A percentile compares a stretch with the other conserved stretches of the same genome.
Conservation (phyloP, 2,329 filamentous ascomycete genomes). For the Didymella sp. region DNA sequence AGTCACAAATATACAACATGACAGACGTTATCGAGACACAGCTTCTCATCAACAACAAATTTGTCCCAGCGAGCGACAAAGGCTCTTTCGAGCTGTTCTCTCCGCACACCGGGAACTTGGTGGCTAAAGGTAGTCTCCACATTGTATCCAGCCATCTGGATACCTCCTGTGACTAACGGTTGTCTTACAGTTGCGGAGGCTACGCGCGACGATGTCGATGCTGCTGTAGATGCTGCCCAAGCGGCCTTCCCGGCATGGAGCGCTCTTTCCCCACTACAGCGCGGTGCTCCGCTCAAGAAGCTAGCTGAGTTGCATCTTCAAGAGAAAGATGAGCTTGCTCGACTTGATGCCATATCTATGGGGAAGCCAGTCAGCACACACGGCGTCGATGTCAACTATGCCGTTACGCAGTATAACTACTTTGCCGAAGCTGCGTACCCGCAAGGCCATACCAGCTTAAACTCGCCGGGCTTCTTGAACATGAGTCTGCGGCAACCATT, state of each 20-base stretch:
- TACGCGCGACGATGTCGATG: conserved; percentile 34
- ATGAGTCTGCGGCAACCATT: conserved; percentile 78
- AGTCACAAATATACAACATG: conserved; percentile 1
- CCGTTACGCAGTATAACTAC: conserved; percentile 82
- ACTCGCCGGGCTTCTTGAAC: conserved; percentile 56
- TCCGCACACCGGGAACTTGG: conserved; percentile 36
- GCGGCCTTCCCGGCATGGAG: conserved; percentile 42
- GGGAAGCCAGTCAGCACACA: conserved; percentile 83
- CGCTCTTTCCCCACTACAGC: conserved; percentile 46
- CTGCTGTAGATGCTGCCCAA: conserved; percentile 35
- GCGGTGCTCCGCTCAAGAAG: conserved; percentile 53
- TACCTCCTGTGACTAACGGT: neutral
- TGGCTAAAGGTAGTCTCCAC: conserved; percentile 34
- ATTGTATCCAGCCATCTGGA: neutral
- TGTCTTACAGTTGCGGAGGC: conserved; percentile 28
- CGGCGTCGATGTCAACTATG: conserved; percentile 73
- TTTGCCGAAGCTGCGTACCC: conserved; percentile 76
- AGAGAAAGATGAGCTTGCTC: conserved; percentile 75
- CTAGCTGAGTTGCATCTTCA: conserved; percentile 47
- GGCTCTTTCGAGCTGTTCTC: conserved; percentile 38
- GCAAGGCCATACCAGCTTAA: conserved; percentile 77
- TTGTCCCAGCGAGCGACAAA: conserved; percentile 38
- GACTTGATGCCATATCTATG: conserved; percentile 82
- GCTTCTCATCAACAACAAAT: conserved; percentile 35
- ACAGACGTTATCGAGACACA: conserved; percentile 24